Evolutionary conservation across 306 rosid species (phyloP), one percentile per base, ranked within the genome.

Genomic region (Alnus glutinosa): DNA sequence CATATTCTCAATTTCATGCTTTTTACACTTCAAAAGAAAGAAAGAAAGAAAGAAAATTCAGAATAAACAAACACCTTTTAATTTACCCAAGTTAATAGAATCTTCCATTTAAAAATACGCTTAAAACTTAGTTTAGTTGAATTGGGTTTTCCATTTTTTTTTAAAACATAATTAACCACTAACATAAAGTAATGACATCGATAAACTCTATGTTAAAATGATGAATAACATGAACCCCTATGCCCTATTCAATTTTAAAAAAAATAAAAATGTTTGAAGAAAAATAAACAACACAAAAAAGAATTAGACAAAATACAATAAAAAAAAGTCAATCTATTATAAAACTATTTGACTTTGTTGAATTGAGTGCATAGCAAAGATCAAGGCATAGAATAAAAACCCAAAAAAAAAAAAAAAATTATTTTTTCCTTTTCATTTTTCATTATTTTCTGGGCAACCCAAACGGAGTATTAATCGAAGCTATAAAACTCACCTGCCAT

Each of bases 401-500:
- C 28, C 28, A 0, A 23, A 23, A 23, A 23, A 23, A 23, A 23
- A 23, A 23, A 23, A 23, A 23, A 23, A 23, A 23, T 23, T 23
- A 23, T 23, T 23, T 23, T n/a, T 23, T 57, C n/a, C 0, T 19
- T 30, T 64, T 34, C 1, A 34, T 34, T 34, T 54, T 76, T 50
- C 32, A 28, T 2, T 7, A 7, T 36, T 70, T 70, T 52, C 61
- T 68, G 30, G 70, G 75, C 48, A 75, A 10, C 9, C 9, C 76
- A 42, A 73, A 84, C 63, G 74, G 62, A 70, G 75, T 67, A 6
- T 66, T 36, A 51, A 73, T 66, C 28, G 58, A 63, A 77, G 64
- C 10, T 68, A 30, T 30, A 52, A 78, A 75, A 82, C 90, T 54
- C 71, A 92, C 98, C 98, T 81, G 98, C 93, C 98, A 94, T 94